Evolutionary conservation across 495 filamentous ascomycete genomes (phyloP), one percentile per base, ranked within the genome.

Genomic region (Pseudoneurospora amorphoporcata): DNA sequence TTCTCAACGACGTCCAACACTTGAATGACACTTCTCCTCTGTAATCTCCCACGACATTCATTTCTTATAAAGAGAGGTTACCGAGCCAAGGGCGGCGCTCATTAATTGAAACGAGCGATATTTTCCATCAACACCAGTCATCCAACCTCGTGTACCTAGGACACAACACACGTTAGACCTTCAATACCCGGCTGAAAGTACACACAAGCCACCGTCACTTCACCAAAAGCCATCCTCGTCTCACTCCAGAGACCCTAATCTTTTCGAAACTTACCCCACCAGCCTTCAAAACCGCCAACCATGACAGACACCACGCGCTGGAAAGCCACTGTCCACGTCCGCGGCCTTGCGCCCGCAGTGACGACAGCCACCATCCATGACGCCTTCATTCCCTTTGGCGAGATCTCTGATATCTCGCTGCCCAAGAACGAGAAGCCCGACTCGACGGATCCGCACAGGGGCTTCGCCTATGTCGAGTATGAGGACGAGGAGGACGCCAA

Each of bases 401-500:
- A 97, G 77, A 92, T 99, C 73, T 88, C 91, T 70, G 93, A 97
- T 77, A 89, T 99, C 72, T 91, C 92, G 16, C 84, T 99, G 32
- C 95, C 95, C 39, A 93, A 92, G 79, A 91, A 95, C 69, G 92
- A 97, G 73, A 81, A 89, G 71, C 90, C 89, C 70, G 83, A 86
- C 80, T 76, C 84, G 17, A 89, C 84, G 19, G 93, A 96, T 14
- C 84, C 88, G 12, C 95, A 99, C 80, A 85, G 94, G 69, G 95
- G 95, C 1, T 99, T 98, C 81, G 96, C 94, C 74, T 98, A 98
- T 77, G 92, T 99, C 43, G 95, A 99, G 78, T 99, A 92, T 80
- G 94, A 97, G 77, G 84, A 92, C 41, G 86, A 89, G 29, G 89
- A 89, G 70, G 95, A 99, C 82, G 94, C 94, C 68, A 91, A 90